A percentile compares a stretch with the other conserved stretches of the same genome.
Conservation (phyloP, 2,329 filamentous ascomycete genomes). For the Clonostachys chloroleuca region DNA sequence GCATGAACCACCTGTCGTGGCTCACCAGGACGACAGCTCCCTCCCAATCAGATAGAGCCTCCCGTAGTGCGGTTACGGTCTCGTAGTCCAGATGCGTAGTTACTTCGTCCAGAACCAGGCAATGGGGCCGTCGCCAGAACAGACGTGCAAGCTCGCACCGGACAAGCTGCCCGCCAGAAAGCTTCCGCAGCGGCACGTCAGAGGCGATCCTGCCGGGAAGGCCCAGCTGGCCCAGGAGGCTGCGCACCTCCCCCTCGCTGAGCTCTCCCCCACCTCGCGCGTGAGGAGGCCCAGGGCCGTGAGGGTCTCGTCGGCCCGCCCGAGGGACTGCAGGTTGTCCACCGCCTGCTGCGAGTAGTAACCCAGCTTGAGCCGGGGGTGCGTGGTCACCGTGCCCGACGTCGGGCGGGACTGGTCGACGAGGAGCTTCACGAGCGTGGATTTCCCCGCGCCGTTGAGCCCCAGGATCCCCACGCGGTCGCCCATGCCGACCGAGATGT, state of each 20-base stretch:
- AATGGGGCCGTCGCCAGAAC: slow-evolving; percentile 65
- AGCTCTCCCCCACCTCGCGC: slow-evolving; percentile 46
- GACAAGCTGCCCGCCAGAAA: slow-evolving; percentile 78
- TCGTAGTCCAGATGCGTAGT: slow-evolving; percentile 84
- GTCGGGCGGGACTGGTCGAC: slow-evolving; percentile 56
- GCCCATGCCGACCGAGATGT: slow-evolving; percentile 66
- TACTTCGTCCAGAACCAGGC: slow-evolving; percentile 74
- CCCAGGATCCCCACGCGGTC: slow-evolving; percentile 74
- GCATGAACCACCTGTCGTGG: slow-evolving; percentile 79
- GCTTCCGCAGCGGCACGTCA: slow-evolving; percentile 65
- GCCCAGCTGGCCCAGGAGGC: slow-evolving; percentile 63
- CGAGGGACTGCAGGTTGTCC: slow-evolving; percentile 58
- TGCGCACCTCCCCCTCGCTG: slow-evolving; percentile 64
- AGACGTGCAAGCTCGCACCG: slow-evolving; percentile 61
- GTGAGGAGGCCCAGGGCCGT: slow-evolving; percentile 64
- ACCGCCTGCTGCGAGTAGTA: slow-evolving; percentile 82
- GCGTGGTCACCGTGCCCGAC: slow-evolving; percentile 56
- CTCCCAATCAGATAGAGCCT: slow-evolving; percentile 62
- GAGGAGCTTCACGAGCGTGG: slow-evolving; percentile 69
- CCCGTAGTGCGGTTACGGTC: slow-evolving; percentile 68
- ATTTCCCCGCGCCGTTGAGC: slow-evolving; percentile 79
- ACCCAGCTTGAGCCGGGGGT: slow-evolving; percentile 65
- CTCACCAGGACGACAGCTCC: slow-evolving; percentile 75
- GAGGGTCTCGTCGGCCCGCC: slow-evolving; percentile 39
- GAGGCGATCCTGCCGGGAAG: slow-evolving; percentile 67